These are phyloP conservation scores for Blastocystis sp. DNA, from an alignment of 352 stramenopile genomes.

Conservation along the genomic window DNA sequence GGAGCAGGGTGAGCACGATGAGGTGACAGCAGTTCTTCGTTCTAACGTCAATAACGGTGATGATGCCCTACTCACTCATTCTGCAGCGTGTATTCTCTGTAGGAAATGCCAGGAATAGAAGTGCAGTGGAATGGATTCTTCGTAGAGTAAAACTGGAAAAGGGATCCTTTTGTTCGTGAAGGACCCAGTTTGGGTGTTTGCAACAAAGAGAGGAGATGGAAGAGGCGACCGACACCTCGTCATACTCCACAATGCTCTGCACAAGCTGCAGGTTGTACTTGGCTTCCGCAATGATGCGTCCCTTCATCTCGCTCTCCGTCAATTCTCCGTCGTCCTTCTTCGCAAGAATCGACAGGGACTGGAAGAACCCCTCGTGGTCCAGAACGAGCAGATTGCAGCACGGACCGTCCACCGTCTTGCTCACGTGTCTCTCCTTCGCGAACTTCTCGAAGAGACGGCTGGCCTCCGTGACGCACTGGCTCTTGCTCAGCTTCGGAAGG, in stretches of 20 bases:
- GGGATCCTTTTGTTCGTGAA: too few relatives aligned
- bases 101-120: too few relatives aligned
- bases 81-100: too few relatives aligned
- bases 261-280: constrained; percentile 58
- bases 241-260: constrained; percentile 42
- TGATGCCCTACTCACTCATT: neutral
- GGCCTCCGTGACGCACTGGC: constrained; percentile 47
- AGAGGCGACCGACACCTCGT: neutral
- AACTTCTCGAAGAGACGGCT: constrained; percentile 51
- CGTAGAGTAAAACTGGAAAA: too few relatives aligned
- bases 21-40: neutral
- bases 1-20: neutral
- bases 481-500: constrained; percentile 41
- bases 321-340: neutral
- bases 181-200: too few relatives aligned
- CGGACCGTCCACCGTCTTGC: constrained; percentile 41
- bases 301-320: neutral
- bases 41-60: neutral
- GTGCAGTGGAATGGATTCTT: too few relatives aligned
- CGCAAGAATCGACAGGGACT: neutral
- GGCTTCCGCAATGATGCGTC: constrained; percentile 23
- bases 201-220: constrained; percentile 43
- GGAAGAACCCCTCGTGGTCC: neutral
- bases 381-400: constrained; percentile 42
- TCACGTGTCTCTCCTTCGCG: constrained; percentile 43